Evolutionary conservation across 1,284 basidiomycete genomes (phyloP).

Genomic region (Uromyces viciae-fabae): DNA sequence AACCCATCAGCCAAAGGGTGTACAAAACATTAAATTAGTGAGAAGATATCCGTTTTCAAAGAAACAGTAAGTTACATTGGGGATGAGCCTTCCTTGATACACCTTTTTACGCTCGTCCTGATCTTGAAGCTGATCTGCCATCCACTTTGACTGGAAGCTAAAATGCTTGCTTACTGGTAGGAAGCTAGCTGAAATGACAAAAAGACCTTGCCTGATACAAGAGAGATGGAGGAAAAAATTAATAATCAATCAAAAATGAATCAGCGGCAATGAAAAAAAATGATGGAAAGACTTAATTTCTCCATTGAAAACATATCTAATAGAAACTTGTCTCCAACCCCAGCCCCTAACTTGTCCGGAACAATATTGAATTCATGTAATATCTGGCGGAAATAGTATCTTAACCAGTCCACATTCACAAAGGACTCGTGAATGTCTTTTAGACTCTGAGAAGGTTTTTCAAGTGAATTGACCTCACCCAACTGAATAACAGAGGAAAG

Average conservation of each 20-base stretch:
- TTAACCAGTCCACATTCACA: background rate
- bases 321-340: background rate
- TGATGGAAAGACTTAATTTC: no score
- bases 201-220: background rate
- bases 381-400: background rate
- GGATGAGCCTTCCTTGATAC: background rate
- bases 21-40: conserved; percentile 1
- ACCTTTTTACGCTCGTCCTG: background rate
- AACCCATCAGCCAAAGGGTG: background rate
- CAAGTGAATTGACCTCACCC: background rate
- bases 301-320: background rate
- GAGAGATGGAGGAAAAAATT: no score
- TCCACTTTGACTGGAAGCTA: background rate
- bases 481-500: background rate
- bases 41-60: conserved; percentile 11
- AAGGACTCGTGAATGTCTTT: background rate
- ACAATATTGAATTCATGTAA: background rate
- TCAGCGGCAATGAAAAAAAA: no score
- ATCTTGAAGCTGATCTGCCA: background rate
- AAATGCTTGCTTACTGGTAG: background rate
- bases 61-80: background rate
- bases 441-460: background rate
- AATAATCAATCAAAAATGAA: no score
- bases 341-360: background rate
- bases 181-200: background rate